Base-by-base conservation (phyloP, 2,329 filamentous ascomycete species). In the Pseudocercospora eumusae region DNA sequence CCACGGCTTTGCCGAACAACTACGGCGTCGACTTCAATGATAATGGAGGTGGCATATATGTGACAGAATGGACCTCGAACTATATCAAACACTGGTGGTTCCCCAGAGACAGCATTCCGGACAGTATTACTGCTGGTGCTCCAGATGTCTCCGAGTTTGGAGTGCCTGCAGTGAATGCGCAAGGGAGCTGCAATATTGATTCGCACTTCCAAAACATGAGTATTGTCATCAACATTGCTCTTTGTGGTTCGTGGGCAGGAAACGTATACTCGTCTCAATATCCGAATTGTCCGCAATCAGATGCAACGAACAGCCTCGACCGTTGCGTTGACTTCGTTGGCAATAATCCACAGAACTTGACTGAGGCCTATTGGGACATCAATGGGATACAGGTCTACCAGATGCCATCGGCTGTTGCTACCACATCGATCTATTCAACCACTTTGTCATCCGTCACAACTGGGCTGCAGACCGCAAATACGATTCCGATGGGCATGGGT, bases 81-180 rank as follows among this genome's bases (percentile, higher is more conserved):
- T 73, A 66, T 53, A 67, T 75, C 58, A 73, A 71, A 63, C 70
- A 70, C 20, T 76, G 75, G 75, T 76, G 71, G 66, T 76, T 76
- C 49, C 67, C 71, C 18, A 67, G 73, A 13, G 71, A 71, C n/a
- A 59, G 60, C 50, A 72, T 73, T 13, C 77, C 77, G 1, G 27
- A 62, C 4, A 74, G 71, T 68, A 82, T 90, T 63, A 73, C 76
- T 55, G 65, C 57, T 10, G 68, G 69, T n/a, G 66, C 64, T 1
- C 88, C 88, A 0, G 81, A 89, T 68, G 84, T 87, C 0, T 82
- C 80, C 53, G 76, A 77, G 2, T 91, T 88, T 83, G 87, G 86
- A 15, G 78, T 75, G 1, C 85, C 88, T 0, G 69, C 83, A 6
- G 86, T 87, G 1, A 87, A 90, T 63, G 89, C 89, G 71, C 87